Base-by-base conservation (phyloP, 441 rosid species). In the Breynia disticha region DNA sequence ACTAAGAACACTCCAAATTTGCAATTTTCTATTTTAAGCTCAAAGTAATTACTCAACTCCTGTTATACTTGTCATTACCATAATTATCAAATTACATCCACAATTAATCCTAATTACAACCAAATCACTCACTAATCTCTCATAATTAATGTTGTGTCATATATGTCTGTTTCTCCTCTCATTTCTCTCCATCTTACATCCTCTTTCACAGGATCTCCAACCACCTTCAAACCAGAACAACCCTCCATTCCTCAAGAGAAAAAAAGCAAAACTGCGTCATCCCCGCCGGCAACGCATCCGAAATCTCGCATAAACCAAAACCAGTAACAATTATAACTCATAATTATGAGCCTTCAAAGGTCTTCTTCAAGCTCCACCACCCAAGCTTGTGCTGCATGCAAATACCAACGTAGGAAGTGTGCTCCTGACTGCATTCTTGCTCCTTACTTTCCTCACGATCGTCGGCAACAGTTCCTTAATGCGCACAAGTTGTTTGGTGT, bases 341-440 rank as follows among this genome's bases (percentile, higher is more conserved):
- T 11, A 45, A 59, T 10, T 16, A 69, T 70, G 54, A 73, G 60
- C 73, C 70, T 43, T 67, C 55, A 71, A 28, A 66, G 59, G 63
- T 62, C 41, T 46, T 62, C 54, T 64, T 58, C 42, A 60, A 63
- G 59, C 54, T 65, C 71, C 72, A 72, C 80, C 48, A 73, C 81
- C 65, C 97, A 85, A 32, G 98, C 98, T 2, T 93, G 98, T 47
- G 97, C 98, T 1, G 97, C 98, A 1, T 93, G 98, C 76, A 93
- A 86, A 71, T 86, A 86, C 83, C 98, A 86, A 65, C 91, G 98
- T 0, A 81, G 95, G 50, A 88, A 88, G 68, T 93, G 98, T 64
- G 81, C 79, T 20, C 85, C 96, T 5, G 91, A 93, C 72, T 93
- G 98, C 81, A 73, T 86, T 60, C 87, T 88, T 54, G 97, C 98